These are phyloP conservation scores for Bathelium albidoporum DNA, from an alignment of 495 filamentous ascomycete genomes.

Conservation along the genomic window DNA sequence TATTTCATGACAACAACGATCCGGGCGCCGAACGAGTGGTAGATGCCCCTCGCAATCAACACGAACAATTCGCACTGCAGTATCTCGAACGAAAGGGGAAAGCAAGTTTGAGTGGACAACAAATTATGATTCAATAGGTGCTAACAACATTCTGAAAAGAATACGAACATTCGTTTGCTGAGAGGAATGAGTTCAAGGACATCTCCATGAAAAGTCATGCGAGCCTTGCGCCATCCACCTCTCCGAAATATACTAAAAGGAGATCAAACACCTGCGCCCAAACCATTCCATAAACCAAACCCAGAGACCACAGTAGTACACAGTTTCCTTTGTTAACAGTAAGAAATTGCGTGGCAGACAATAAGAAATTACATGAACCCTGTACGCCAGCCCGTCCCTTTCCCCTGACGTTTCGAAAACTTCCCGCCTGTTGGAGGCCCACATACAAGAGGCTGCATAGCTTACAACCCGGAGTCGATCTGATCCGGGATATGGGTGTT, in stretches of 20 bases:
- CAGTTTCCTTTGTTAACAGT: background rate
- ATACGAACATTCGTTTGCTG: background rate
- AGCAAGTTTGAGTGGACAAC: background rate
- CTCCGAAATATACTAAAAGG: background rate
- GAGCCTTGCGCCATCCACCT: background rate
- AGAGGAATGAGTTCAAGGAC: background rate
- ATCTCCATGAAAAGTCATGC: background rate
- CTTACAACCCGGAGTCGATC: constrained; percentile 20
- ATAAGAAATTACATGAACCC: background rate
- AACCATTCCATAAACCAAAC: background rate
- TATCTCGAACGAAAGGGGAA: too few relatives aligned
- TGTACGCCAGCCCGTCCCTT: background rate
- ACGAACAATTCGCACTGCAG: too few relatives aligned
- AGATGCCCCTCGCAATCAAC: too few relatives aligned
- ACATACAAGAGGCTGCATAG: background rate
- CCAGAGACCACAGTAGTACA: background rate
- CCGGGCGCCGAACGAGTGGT: too few relatives aligned
- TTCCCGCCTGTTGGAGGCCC: background rate
- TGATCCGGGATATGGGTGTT: constrained; percentile 12
- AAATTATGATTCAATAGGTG: background rate
- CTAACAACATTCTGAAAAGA: background rate
- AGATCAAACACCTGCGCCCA: background rate
- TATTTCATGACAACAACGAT: too few relatives aligned
- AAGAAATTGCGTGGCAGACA: background rate
- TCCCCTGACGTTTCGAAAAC: background rate